phyloP scores from a whole-genome alignment of 2,329 filamentous ascomycete species.

The Zalaria obscura region DNA sequence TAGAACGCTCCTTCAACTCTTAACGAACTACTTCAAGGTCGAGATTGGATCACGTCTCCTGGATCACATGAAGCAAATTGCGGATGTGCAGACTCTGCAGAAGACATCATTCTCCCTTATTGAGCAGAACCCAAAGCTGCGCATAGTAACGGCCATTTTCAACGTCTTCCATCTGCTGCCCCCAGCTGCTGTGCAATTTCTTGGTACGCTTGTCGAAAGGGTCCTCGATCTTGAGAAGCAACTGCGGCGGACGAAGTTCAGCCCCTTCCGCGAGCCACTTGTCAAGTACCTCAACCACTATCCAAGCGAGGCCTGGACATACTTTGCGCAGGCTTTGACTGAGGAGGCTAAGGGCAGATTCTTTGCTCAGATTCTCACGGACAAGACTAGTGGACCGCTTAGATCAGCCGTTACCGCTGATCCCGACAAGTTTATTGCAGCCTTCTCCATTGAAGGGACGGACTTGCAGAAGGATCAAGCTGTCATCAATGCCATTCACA shows the following conservation, averaged over 20 bases:
- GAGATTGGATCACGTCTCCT: constrained; percentile 90
- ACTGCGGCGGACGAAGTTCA: constrained; percentile 73
- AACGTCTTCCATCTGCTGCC: constrained; percentile 97
- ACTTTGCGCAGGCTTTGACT: constrained; percentile 65
- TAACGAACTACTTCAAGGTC: constrained; percentile 98
- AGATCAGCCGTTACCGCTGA: constrained; percentile 62
- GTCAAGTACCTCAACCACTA: constrained; percentile 92
- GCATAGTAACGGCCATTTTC: constrained; percentile 85
- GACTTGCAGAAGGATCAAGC: constrained; percentile 58
- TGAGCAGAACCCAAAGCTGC: constrained; percentile 85
- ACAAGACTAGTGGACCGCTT: constrained; percentile 59
- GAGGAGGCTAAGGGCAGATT: constrained; percentile 83
- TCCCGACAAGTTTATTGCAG: constrained; percentile 55
- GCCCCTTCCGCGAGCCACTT: constrained; percentile 79
- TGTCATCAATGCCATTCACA: constrained; percentile 75
- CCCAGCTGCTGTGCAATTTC: constrained; percentile 76
- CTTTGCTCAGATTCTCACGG: constrained; percentile 70
- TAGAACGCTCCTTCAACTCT: constrained; percentile 71
- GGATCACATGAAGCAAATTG: constrained; percentile 84
- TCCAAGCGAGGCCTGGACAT: constrained; percentile 70
- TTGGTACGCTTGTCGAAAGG: constrained; percentile 76
- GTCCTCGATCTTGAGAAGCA: constrained; percentile 81
- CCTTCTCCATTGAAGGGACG: constrained; percentile 46
- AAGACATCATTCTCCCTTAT: constrained; percentile 90
- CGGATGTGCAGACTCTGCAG: constrained; percentile 65